Evolutionary conservation across 176 grass and related monocot genomes (phyloP), one percentile per base, ranked within the genome.

Genomic region (Otatea glauca): DNA sequence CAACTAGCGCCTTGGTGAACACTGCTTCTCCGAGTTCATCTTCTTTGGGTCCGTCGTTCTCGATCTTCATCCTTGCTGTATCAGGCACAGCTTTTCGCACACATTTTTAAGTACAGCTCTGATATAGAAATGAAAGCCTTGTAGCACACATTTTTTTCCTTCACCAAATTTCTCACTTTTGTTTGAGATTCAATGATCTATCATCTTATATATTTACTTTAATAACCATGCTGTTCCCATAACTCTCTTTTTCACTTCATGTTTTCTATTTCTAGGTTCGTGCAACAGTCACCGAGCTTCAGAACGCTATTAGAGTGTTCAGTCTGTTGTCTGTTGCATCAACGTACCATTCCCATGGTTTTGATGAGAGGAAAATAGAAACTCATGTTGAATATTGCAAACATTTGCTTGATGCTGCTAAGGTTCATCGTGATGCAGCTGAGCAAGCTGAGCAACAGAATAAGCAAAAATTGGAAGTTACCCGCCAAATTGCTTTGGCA

Each of bases 331-430:
- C 91, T 77, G 82, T 90, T 50, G 90, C 86, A 78, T 90, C 95
- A 34, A 90, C 87, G 3, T 88, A 94, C 82, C 95, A 95, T 81
- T 94, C 91, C 27, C 89, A 98, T 90, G 95, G 95, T 84, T 98
- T 98, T 47, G 95, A 98, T 84, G 95, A 98, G 77, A 94, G 94
- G 91, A 98, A 98, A 88, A 92, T 90, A 65, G 92, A 94, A 68
- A 98, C 95, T 4, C 95, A 98, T 85, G 87, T 98, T 29, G 95
- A 98, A 63, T 98, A 98, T 59, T 98, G 95, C 71, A 94, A 93
- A 71, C 95, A 98, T 79, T 92, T 98, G 76, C 93, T 98, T 81
- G 87, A 95, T 83, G 95, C 89, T 82, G 95, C 95, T 63, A 98
- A 98, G 83, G 87, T 98, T 86, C 95, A 98, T 67, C 92, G 92